A percentile compares a stretch with the other conserved stretches of the same genome.
phyloP scores from a whole-genome alignment of 345 rosid genomes.

The Clarkia xantiana region DNA sequence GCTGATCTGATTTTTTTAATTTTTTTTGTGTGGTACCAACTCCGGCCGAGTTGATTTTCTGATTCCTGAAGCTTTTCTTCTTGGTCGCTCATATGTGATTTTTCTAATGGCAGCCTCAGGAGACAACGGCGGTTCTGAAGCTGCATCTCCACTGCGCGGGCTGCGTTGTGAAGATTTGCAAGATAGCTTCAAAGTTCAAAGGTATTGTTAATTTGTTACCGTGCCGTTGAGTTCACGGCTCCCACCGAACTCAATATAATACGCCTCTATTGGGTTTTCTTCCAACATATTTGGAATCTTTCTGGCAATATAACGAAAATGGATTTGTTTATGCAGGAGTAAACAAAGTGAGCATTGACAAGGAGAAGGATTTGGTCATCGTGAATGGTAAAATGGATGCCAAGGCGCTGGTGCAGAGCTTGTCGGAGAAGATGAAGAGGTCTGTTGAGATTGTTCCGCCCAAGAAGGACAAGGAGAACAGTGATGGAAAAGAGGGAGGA shows the following conservation, averaged over 20 bases:
- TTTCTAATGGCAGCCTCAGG: conserved; percentile 30
- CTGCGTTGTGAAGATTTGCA: conserved; percentile 51
- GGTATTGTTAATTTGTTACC: no score
- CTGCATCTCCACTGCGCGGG: conserved; percentile 54
- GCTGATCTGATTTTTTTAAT: no score
- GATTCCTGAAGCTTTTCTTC: not conserved
- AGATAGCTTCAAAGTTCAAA: conserved; percentile 28
- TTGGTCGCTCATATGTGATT: not conserved
- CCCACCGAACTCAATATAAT: not conserved
- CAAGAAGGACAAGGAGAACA: conserved; percentile 33
- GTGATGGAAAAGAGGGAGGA: conserved; percentile 12
- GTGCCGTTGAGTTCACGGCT: not conserved
- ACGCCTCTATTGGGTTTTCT: not conserved
- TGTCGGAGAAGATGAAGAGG: conserved; percentile 49
- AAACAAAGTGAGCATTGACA: conserved; percentile 25
- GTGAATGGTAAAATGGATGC: conserved; percentile 70
- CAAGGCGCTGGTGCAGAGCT: conserved; percentile 27
- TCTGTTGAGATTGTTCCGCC: conserved; percentile 44
- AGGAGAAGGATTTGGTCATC: conserved; percentile 43
- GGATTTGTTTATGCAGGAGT: conserved; percentile 32
- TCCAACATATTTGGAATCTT: not conserved
- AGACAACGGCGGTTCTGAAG: conserved; percentile 50
- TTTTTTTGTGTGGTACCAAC: no score
- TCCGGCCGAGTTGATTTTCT: no score
- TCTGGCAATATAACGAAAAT: not conserved